phyloP scores from a whole-genome alignment of 176 grass and related monocot genomes.

The Triticum turgidum region DNA sequence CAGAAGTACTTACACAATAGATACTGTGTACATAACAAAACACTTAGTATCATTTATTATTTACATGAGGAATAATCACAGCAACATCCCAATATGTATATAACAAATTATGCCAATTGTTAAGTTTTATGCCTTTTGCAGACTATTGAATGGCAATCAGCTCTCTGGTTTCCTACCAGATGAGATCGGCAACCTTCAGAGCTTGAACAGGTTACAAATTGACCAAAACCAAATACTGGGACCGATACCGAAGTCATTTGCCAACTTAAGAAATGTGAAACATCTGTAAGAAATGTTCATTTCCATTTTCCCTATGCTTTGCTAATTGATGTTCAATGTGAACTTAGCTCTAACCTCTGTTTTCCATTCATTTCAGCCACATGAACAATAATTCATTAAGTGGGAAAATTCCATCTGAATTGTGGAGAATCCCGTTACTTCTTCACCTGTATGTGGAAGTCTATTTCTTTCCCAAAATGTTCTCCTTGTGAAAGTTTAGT shows the following conservation, averaged over 20 bases:
- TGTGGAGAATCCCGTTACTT: conserved; percentile 65
- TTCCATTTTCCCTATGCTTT: conserved; percentile 15
- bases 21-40: not conserved
- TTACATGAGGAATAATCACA: not conserved
- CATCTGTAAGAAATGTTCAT: conserved; percentile 71
- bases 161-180: conserved; percentile 78
- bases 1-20: too few species aligned
- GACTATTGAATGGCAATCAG: conserved; percentile 83
- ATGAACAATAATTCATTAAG: conserved; percentile 99
- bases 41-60: not conserved
- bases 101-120: not conserved
- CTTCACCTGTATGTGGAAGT: conserved; percentile 83
- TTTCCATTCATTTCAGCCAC: conserved; percentile 59
- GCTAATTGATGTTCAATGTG: conserved; percentile 9
- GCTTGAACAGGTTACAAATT: conserved; percentile 81
- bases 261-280: conserved; percentile 66
- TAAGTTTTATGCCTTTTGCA: conserved; percentile 41
- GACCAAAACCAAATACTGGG: conserved; percentile 79
- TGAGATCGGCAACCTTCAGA: conserved; percentile 78
- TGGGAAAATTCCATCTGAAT: conserved; percentile 70
- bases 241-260: conserved; percentile 84
- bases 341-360: conserved; percentile 29
- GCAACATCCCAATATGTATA: not conserved
- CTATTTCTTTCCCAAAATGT: conserved; percentile 19
- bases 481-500: conserved; percentile 1